Percentiles rank a stretch among this genome's conserved stretches.
Evolutionary conservation across 495 filamentous ascomycete species (phyloP).

Genomic region (Chaetomium tenue): DNA sequence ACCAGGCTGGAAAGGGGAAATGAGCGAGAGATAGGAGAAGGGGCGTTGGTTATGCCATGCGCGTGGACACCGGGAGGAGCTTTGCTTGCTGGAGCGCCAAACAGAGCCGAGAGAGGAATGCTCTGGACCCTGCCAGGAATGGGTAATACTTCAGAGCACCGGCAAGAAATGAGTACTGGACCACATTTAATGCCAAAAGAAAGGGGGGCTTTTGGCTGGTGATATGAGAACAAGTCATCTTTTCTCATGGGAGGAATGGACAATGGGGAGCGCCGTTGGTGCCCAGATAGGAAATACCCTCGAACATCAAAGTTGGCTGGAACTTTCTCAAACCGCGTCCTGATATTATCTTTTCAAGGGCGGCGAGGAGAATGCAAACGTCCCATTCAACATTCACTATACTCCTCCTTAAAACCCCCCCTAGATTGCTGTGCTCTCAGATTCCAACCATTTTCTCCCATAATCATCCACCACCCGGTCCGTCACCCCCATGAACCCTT

Average conservation of each 20-base stretch:
- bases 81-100: not conserved
- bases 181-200: not conserved
- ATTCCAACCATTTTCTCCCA: no score
- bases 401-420: no score
- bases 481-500: no score
- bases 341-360: no score
- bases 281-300: not conserved
- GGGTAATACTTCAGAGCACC: not conserved
- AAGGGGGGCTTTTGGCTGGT: not conserved
- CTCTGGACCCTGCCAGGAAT: not conserved
- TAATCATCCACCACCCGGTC: no score
- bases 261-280: not conserved
- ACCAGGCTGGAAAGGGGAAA: conserved; percentile 46
- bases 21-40: conserved; percentile 24
- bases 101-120: not conserved
- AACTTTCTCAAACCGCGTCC: not conserved
- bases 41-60: not conserved
- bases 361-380: no score
- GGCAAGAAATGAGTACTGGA: not conserved
- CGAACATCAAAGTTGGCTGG: not conserved
- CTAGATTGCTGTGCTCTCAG: no score
- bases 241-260: not conserved
- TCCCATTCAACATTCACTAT: no score
- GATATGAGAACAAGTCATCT: not conserved
- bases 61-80: no score